Evolutionary conservation across 768 basidiomycete genomes (phyloP).

Genomic region (Suillus placidus): DNA sequence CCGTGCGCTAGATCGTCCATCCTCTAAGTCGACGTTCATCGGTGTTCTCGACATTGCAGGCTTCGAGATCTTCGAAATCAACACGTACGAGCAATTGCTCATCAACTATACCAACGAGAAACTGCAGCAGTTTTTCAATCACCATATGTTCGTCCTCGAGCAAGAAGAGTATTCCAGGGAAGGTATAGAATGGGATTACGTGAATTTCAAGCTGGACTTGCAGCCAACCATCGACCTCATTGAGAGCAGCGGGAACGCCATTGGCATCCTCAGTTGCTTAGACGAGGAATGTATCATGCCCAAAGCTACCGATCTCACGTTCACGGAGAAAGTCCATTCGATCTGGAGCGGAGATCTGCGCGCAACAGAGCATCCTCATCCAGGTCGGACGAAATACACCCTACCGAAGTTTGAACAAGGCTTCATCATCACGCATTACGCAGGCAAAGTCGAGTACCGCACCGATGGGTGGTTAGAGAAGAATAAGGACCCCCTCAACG

Average conservation of each 20-base stretch:
- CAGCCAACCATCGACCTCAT: conserved; percentile 99
- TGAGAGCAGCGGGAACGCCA: conserved; percentile 70
- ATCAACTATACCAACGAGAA: conserved; percentile 99
- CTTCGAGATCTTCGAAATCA: conserved; percentile 95
- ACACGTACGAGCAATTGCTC: conserved; percentile 95
- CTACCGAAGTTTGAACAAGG: conserved; percentile 90
- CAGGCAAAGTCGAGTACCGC: conserved; percentile 94
- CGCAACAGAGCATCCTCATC: conserved; percentile 56
- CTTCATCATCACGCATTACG: conserved; percentile 95
- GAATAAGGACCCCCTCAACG: conserved; percentile 98
- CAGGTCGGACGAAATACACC: conserved; percentile 81
- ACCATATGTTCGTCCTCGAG: conserved; percentile 99
- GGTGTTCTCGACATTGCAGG: conserved; percentile 99
- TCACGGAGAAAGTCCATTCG: conserved; percentile 87
- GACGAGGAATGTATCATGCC: conserved; percentile 99
- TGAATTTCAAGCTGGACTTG: conserved; percentile 96
- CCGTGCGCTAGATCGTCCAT: conserved; percentile 89
- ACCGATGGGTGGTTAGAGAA: conserved; percentile 98
- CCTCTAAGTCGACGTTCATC: conserved; percentile 91
- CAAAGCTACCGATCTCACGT: conserved; percentile 93
- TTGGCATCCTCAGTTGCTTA: conserved; percentile 89
- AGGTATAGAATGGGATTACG: conserved; percentile 96
- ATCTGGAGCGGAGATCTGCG: conserved; percentile 61
- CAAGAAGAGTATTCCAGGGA: conserved; percentile 98
- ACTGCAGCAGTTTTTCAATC: conserved; percentile 97